These are phyloP conservation scores for Fistulinella prunicolor DNA, from an alignment of 768 basidiomycete species.

Conservation along the genomic window DNA sequence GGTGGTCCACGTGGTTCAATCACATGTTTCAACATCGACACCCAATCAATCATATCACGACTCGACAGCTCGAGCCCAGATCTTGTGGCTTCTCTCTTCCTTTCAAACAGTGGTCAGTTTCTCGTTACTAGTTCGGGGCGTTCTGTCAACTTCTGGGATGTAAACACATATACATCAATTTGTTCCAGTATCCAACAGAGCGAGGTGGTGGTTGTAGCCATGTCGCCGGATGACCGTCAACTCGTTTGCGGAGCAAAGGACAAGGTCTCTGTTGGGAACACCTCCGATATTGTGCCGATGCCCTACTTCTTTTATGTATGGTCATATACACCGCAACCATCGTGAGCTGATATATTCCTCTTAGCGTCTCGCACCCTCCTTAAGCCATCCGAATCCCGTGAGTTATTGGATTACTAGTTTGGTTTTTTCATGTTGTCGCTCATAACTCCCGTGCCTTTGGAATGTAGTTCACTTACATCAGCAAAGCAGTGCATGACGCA, in stretches of 20 bases:
- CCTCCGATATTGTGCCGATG: not conserved
- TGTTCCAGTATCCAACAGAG: not conserved
- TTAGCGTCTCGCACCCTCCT: too few species aligned
- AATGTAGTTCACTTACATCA: slow-evolving; percentile 5
- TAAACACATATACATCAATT: not conserved
- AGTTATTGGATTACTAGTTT: not conserved
- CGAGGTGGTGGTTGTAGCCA: slow-evolving; percentile 1
- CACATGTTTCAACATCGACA: slow-evolving; percentile 3
- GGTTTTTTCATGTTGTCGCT: not conserved
- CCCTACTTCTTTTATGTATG: slow-evolving; percentile 3
- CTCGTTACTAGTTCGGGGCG: slow-evolving; percentile 6
- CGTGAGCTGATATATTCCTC: too few species aligned
- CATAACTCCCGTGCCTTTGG: not conserved
- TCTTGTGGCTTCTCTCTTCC: slow-evolving; percentile 2
- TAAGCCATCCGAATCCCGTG: not conserved
- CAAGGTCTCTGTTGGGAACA: not conserved
- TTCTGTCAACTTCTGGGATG: slow-evolving; percentile 9
- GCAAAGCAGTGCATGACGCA: not conserved
- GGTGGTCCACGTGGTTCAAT: slow-evolving; percentile 6
- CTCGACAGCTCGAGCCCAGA: not conserved
- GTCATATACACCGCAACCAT: too few species aligned
- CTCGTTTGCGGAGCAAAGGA: not conserved
- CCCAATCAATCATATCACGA: too few species aligned
- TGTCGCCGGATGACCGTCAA: slow-evolving; percentile 5
- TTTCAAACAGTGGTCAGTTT: slow-evolving; percentile 8